A percentile compares a stretch with the other conserved stretches of the same genome.
phyloP scores from a whole-genome alignment of 2,329 filamentous ascomycete genomes.

The Hypoxylon sp. region DNA sequence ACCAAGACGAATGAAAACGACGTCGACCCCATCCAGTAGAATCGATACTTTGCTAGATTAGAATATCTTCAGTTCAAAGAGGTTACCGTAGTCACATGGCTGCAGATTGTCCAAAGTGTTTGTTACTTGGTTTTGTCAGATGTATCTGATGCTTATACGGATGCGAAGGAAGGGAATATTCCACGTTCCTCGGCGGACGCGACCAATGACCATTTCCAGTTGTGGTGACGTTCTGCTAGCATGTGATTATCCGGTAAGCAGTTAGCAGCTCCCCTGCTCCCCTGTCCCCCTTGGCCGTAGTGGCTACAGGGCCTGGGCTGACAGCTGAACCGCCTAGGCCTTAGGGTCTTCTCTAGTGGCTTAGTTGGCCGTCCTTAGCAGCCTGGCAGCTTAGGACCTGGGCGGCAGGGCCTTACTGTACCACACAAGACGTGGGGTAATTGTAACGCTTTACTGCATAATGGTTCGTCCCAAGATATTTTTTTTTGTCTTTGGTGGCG shows the following conservation, averaged over 20 bases:
- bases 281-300: no score
- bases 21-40: slow-evolving; percentile 31
- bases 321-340: not conserved
- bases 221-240: slow-evolving; percentile 41
- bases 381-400: no score
- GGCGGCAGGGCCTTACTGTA: no score
- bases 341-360: not conserved
- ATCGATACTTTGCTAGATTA: slow-evolving; percentile 2
- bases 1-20: slow-evolving; percentile 13
- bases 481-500: slow-evolving; percentile 13
- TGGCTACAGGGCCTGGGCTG: no score
- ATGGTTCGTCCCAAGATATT: slow-evolving; percentile 13
- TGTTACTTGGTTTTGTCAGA: not conserved
- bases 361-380: no score
- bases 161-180: slow-evolving; percentile 14
- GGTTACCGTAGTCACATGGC: slow-evolving; percentile 38
- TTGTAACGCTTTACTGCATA: no score
- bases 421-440: no score
- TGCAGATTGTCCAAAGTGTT: not conserved
- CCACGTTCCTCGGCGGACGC: slow-evolving; percentile 40
- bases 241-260: no score
- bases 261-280: no score
- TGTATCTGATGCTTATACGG: not conserved
- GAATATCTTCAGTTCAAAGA: slow-evolving; percentile 20
- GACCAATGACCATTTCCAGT: slow-evolving; percentile 29